Evolutionary conservation across 2,329 filamentous ascomycete genomes (phyloP), one percentile per base, ranked within the genome.

Genomic region (Seiridium cupressi): DNA sequence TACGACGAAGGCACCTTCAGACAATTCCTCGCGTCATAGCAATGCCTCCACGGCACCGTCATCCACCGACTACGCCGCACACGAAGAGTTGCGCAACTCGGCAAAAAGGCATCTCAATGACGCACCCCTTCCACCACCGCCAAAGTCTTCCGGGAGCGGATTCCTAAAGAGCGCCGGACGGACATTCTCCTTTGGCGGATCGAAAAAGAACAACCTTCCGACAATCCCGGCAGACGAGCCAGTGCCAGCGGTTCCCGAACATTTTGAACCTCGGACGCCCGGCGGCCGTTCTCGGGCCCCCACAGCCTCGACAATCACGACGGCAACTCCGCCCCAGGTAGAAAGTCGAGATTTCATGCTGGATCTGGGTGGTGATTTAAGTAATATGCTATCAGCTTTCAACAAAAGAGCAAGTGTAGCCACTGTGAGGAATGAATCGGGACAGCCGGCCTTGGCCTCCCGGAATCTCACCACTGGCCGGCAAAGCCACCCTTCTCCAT

Each of bases 31-130:
- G 55, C 81, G 84, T 68, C 82, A 87, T 70, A 87, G 84, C 72
- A 85, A 85, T 72, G 81, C 79, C 57, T 87, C 84, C n/a, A 87
- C 84, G 44, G 78, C 84, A 42, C 83, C 84, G 10, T 87, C 84
- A 3, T 86, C 84, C 3, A 79, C 83, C 56, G 84, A 81, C 57
- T 67, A 74, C 40, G 72, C 69, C 47, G 66, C 65, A 8, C 74
- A 77, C 44, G 77, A 81, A 59, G 78, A 81, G 58, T 74, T 72
- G 73, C 74, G 71, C 55, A 68, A 68, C 47, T 62, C 67, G 40
- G 67, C 65, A 58, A 79, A 72, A 66, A 83, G 78, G 51, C 36
- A 62, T 13, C 61, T 74, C 55, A 71, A 66, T 60, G 77, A 77
- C 63, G 75, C 70, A 61, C 74, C 77, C 3, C 67, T 75, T 38